phyloP scores from a whole-genome alignment of 2,329 filamentous ascomycete species.

The Albophoma yamanashiensis region DNA sequence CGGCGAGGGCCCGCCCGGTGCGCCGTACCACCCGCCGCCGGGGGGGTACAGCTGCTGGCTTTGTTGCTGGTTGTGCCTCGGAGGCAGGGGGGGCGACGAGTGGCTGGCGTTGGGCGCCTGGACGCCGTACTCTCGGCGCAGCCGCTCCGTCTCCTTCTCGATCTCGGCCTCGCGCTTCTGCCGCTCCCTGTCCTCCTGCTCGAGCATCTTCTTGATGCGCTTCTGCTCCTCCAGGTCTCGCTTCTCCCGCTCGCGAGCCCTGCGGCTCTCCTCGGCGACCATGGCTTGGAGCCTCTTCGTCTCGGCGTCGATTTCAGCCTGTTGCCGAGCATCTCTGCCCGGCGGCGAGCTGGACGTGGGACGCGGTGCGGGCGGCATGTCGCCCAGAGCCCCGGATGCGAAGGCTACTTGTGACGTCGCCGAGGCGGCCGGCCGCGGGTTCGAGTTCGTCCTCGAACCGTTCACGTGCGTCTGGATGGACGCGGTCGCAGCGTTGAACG shows the following conservation, averaged over 20 bases:
- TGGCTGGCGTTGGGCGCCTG: constrained; percentile 28
- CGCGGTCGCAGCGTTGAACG: constrained; percentile 57
- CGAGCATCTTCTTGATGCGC: constrained; percentile 53
- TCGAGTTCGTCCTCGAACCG: background rate
- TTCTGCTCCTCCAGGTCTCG: constrained; percentile 43
- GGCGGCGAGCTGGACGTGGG: constrained; percentile 6
- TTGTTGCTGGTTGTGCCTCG: constrained; percentile 10
- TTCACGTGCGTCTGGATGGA: background rate
- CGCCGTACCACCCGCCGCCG: constrained; percentile 7
- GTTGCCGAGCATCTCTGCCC: constrained; percentile 13
- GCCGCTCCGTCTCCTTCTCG: constrained; percentile 72
- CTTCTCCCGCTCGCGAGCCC: constrained; percentile 43
- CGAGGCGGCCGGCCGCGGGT: constrained; percentile 16
- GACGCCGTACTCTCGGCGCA: constrained; percentile 58
- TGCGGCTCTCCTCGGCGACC: constrained; percentile 38
- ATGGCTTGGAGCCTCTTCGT: constrained; percentile 58
- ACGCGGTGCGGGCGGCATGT: constrained; percentile 8
- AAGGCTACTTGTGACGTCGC: constrained; percentile 13
- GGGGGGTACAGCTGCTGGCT: constrained; percentile 2
- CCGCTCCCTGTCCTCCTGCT: constrained; percentile 51
- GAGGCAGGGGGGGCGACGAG: constrained; percentile 23
- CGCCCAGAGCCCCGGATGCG: constrained; percentile 28
- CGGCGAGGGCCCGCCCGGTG: constrained; percentile 8
- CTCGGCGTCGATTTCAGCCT: constrained; percentile 56
- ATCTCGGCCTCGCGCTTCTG: constrained; percentile 46